Evolutionary conservation across 371 early-diverging fungal species (phyloP).

Genomic region (Conidiobolus incongruus): DNA sequence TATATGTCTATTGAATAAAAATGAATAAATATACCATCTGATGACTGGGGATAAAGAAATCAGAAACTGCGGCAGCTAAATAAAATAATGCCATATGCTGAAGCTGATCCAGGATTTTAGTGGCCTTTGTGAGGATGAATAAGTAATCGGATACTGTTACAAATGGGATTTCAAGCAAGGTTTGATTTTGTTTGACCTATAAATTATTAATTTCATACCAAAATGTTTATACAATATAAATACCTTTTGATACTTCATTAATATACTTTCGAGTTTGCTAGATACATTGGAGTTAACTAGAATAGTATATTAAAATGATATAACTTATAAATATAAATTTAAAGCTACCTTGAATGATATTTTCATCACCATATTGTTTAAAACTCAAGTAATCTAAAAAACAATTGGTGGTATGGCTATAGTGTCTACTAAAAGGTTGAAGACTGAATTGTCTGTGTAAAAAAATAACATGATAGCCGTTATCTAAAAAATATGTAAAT

Average conservation of each 20-base stretch:
- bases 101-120: constrained; percentile 36
- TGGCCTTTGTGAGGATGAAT: constrained; percentile 56
- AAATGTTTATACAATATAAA: neutral
- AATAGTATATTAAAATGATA: neutral
- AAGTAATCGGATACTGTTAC: constrained; percentile 84
- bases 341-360: constrained; percentile 18
- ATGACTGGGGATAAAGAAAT: constrained; percentile 81
- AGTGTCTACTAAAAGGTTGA: constrained; percentile 84
- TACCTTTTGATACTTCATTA: constrained; percentile 36
- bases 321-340: neutral
- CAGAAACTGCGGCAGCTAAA: constrained; percentile 94
- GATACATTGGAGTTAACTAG: constrained; percentile 33
- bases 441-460: constrained; percentile 83
- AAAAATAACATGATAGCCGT: constrained; percentile 88
- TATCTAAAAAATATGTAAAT: constrained; percentile 45
- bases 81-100: constrained; percentile 69
- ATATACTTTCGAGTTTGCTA: constrained; percentile 27
- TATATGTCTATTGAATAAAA: neutral
- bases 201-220: neutral
- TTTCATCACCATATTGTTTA: constrained; percentile 24
- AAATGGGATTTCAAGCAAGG: constrained; percentile 60
- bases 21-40: constrained; percentile 39
- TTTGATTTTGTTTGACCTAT: constrained; percentile 28
- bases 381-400: constrained; percentile 59
- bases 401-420: constrained; percentile 46